Percentiles rank a stretch among this genome's conserved stretches.
phyloP scores from a whole-genome alignment of 495 filamentous ascomycete genomes.

The Darksidea phi region DNA sequence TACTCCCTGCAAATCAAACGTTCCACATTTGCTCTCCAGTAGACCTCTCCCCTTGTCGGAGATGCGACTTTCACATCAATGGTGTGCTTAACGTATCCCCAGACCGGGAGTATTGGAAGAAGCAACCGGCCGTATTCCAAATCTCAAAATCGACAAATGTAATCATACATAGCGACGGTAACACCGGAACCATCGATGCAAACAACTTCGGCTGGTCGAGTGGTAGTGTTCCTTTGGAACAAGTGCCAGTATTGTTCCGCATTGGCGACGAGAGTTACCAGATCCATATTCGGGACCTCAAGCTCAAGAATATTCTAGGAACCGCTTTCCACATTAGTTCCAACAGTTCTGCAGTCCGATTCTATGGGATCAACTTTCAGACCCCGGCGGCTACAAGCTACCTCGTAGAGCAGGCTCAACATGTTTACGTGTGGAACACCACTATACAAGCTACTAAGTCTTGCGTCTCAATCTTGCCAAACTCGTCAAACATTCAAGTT shows the following conservation, averaged over 20 bases:
- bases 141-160: background rate
- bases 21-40: constrained; percentile 18
- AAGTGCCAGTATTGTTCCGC: constrained; percentile 10
- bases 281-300: constrained; percentile 2
- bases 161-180: constrained; percentile 8
- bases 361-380: constrained; percentile 11
- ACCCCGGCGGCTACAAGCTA: background rate
- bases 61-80: constrained; percentile 25
- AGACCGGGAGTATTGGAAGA: constrained; percentile 11
- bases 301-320: constrained; percentile 12
- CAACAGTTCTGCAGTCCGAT: constrained; percentile 3
- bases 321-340: constrained; percentile 7
- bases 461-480: constrained; percentile 8
- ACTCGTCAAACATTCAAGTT: constrained; percentile 11
- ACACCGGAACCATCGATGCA: constrained; percentile 20
- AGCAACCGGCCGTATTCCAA: constrained; percentile 5
- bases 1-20: constrained; percentile 4
- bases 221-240: background rate
- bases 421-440: constrained; percentile 19
- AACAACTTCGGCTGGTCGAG: constrained; percentile 1
- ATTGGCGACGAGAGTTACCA: constrained; percentile 7
- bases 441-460: constrained; percentile 1
- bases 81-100: constrained; percentile 3
- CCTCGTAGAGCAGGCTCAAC: background rate
- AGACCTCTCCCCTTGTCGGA: constrained; percentile 14